Evolutionary conservation across 2,329 filamentous ascomycete genomes (phyloP), one percentile per base, ranked within the genome.

Genomic region (Aspergillus jensenii): DNA sequence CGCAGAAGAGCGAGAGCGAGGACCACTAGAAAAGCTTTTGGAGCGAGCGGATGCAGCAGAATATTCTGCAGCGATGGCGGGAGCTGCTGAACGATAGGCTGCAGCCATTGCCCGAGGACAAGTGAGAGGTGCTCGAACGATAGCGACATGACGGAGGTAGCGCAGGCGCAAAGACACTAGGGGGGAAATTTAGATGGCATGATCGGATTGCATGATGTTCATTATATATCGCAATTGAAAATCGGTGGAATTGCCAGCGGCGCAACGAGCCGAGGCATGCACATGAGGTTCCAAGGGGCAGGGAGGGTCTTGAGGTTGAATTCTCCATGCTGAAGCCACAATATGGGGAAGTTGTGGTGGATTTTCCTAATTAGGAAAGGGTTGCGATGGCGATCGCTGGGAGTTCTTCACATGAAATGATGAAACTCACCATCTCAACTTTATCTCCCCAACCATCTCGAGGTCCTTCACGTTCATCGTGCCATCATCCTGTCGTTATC

Each of bases 11-110:
- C 60, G 5, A 72, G 52, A 0, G 68, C 67, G 15, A 70, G 31
- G 3, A 74, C 14, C 0, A 60, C 61, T 0, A 61, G 63, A 6
- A 70, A 21, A 2, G 67, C 56, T 33, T 72, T 75, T 44, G 70
- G 68, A 2, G 69, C 62, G 7, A 71, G 56, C 1, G 70, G 64
- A 5, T 71, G 68, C 6, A 56, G 59, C 3, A 74, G 50, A 3
- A 65, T 57, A 19, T 65, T 46, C 53, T 74, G 73, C 0, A 61
- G 67, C 0, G 63, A 61, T 2, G 63, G 66, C 15, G 71, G 72
- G 27, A 74, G 64, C 17, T 61, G 63, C 17, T 61, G 57, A 14
- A 72, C 44, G 7, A 65, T 63, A 15, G 62, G 61, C 52, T 68
- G 67, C 1, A 59, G 31, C 58, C 67, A 71, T 61, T 71, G 62